These are phyloP conservation scores for Nakazawaea sp. DNA, from an alignment of 805 yeast genomes.

Conservation along the genomic window DNA sequence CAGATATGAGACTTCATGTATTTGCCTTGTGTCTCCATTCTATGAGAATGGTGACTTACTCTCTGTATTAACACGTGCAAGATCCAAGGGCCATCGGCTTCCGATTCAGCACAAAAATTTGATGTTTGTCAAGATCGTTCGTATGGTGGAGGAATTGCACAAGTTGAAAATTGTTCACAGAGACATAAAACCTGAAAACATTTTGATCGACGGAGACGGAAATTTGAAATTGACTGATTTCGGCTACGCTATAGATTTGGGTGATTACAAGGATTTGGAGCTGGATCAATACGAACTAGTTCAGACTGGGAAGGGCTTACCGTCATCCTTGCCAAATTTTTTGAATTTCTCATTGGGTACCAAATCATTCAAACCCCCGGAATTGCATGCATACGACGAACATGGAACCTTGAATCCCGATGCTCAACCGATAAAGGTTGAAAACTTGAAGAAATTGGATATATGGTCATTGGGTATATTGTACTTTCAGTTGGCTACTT, in stretches of 20 bases:
- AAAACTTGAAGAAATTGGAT: conserved; percentile 32
- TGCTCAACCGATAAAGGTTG: not conserved
- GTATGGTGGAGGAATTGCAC: conserved; percentile 40
- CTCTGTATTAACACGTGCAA: conserved; percentile 27
- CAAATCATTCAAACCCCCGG: conserved; percentile 49
- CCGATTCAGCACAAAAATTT: conserved; percentile 33
- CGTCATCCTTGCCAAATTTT: conserved; percentile 12
- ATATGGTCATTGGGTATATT: conserved; percentile 47
- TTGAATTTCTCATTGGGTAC: conserved; percentile 37
- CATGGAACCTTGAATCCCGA: conserved; percentile 14
- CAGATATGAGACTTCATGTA: not conserved
- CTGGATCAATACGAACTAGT: not conserved
- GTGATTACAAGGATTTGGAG: conserved; percentile 12
- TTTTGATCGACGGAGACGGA: conserved; percentile 38
- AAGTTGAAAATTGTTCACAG: conserved; percentile 36
- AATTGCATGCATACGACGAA: conserved; percentile 23
- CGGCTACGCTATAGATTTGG: conserved; percentile 38
- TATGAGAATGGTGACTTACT: conserved; percentile 42
- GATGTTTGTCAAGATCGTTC: conserved; percentile 45
- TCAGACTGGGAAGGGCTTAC: conserved; percentile 6
- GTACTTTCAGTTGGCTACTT: conserved; percentile 35
- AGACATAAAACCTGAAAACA: conserved; percentile 51
- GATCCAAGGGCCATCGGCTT: conserved; percentile 20
- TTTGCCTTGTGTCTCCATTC: conserved; percentile 34
- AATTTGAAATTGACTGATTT: conserved; percentile 41